These are phyloP conservation scores for Haberlea rhodopensis DNA, from an alignment of 257 asterid genomes.

Conservation along the genomic window DNA sequence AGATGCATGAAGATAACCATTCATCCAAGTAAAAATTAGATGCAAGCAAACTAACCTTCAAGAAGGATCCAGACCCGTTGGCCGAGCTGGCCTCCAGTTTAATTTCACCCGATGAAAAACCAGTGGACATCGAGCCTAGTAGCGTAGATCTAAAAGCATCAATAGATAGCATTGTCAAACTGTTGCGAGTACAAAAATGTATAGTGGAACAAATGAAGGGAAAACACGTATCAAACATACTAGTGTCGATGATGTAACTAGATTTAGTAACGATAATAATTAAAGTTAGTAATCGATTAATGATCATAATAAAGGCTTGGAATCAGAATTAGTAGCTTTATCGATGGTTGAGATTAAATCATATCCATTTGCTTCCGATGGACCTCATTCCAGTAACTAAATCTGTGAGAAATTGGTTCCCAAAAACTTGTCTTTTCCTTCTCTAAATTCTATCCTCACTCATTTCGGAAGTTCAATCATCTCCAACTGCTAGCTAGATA, in stretches of 20 bases:
- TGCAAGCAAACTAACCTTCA: constrained; percentile 51
- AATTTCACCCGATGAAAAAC: constrained; percentile 44
- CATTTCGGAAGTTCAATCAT: too few relatives aligned
- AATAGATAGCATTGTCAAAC: constrained; percentile 18
- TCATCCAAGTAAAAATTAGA: background rate
- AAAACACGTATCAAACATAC: background rate
- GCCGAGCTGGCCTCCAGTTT: constrained; percentile 45
- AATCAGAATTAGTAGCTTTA: background rate
- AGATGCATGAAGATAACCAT: background rate
- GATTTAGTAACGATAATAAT: too few relatives aligned
- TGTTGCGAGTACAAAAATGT: too few relatives aligned
- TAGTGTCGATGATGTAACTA: background rate
- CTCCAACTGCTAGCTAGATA: too few relatives aligned
- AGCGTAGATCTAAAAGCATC: constrained; percentile 57
- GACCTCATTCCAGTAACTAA: background rate
- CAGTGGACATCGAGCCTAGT: constrained; percentile 42
- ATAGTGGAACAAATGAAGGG: too few relatives aligned
- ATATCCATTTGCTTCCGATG: background rate
- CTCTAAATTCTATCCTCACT: background rate
- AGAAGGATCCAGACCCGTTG: constrained; percentile 39
- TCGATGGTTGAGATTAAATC: background rate
- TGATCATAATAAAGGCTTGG: background rate
- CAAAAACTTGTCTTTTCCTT: too few relatives aligned
- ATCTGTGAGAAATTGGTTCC: background rate
- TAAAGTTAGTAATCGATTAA: too few relatives aligned